Evolutionary conservation across 176 grass and related monocot genomes (phyloP).

Genomic region (Poa pratensis): DNA sequence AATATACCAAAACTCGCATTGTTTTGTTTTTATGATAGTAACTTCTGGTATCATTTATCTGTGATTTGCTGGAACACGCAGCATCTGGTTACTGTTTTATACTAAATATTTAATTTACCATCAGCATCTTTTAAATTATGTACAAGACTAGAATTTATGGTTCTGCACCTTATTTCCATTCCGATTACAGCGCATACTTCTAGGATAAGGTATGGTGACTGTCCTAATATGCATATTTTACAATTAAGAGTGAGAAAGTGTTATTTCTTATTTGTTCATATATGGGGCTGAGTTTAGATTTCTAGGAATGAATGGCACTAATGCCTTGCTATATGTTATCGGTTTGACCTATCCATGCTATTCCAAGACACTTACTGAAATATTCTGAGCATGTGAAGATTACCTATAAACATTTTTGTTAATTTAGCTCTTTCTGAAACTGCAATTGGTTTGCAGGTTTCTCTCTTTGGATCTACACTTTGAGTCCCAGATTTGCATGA

Average conservation of each 20-base stretch:
- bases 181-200: background rate
- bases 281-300: background rate
- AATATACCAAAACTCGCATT: background rate
- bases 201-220: background rate
- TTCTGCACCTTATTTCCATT: background rate
- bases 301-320: background rate
- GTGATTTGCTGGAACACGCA: background rate
- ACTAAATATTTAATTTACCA: background rate
- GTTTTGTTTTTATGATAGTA: background rate
- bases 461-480: conserved; percentile 21
- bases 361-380: background rate
- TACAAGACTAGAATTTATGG: background rate
- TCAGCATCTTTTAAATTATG: background rate
- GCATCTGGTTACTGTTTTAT: background rate
- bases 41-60: background rate
- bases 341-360: background rate
- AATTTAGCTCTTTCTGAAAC: conserved; percentile 40
- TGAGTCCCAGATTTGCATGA: background rate
- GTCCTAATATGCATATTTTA: background rate
- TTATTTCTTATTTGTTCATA: background rate
- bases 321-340: background rate
- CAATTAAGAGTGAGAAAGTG: background rate
- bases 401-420: conserved; percentile 55
- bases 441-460: background rate
- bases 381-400: background rate